Base-by-base conservation (phyloP, 1,139 yeast genomes). In the Pichia sp. region DNA sequence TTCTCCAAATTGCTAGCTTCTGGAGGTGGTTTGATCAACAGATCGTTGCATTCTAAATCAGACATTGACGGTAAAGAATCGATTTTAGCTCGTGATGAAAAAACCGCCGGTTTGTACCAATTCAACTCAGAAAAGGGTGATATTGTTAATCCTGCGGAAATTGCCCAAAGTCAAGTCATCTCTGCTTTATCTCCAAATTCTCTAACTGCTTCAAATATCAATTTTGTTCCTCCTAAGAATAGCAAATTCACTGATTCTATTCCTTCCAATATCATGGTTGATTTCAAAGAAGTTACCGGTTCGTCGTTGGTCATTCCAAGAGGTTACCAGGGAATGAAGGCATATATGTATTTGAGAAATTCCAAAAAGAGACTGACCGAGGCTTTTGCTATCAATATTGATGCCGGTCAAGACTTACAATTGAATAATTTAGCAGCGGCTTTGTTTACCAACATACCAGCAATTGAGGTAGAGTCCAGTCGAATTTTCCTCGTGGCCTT, bases 61-160 rank as follows among this genome's bases (percentile, higher is more conserved):
- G 95, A 86, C 60, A 75, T 83, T 37, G 76, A 85, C 23, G 95
- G 92, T 29, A 82, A 84, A 57, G 85, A 83, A 58, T 77, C 90
- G 1, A 72, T 83, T 38, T 67, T 81, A 52, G 73, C 87, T 0
- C 74, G 92, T 65, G 79, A 81, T 54, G 66, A 75, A 6, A 53
- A 62, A 27, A 66, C 82, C 23, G 95, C 95, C 43, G 80, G 79
- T 47, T 66, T 86, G 44, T 73, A 79, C 53, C 65, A 77, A 32
- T 68, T 62, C 47, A 62, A 66, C 11, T 33, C 61, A 51, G 43
- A 39, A 52, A 47, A 52, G 31, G 50, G 46, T 3, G 44, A 54
- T 6, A 37, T 45, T 16, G 40, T 40, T 16, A 49, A 48, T 32
- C 81, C 92, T 4, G 73, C 85, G n/a, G 61, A 65, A 40, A 67